A percentile compares a stretch with the other conserved stretches of the same genome.
Conservation (phyloP, 768 basidiomycete species). For the Suillus hirtellus region DNA sequence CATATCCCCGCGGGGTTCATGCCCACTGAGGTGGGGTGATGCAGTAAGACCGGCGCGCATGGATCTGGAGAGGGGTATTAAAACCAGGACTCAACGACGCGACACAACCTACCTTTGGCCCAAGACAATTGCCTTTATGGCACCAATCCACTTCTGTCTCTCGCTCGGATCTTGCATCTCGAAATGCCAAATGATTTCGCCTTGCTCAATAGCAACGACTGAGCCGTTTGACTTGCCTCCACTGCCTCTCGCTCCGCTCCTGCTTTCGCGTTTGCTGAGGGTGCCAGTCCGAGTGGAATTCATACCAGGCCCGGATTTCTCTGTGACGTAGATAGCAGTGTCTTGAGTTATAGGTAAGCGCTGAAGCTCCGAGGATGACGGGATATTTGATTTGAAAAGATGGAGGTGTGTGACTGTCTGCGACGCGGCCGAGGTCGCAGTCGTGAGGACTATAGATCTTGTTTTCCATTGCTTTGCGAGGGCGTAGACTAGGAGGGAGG, state of each 20-base stretch:
- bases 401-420: slow-evolving; percentile 56
- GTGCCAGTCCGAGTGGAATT: background rate
- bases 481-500: slow-evolving; percentile 70
- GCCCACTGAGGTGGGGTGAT: slow-evolving; percentile 40
- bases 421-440: slow-evolving; percentile 29
- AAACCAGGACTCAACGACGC: background rate
- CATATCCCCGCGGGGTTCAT: slow-evolving; percentile 77
- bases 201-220: slow-evolving; percentile 35
- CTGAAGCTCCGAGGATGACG: slow-evolving; percentile 71
- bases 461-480: slow-evolving; percentile 73
- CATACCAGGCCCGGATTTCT: background rate
- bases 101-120: slow-evolving; percentile 39
- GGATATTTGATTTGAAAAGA: slow-evolving; percentile 62
- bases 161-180: slow-evolving; percentile 62
- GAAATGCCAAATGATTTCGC: slow-evolving; percentile 66
- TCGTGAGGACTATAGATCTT: slow-evolving; percentile 61
- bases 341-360: slow-evolving; percentile 75
- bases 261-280: slow-evolving; percentile 10
- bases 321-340: slow-evolving; percentile 64
- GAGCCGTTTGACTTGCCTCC: slow-evolving; percentile 2
- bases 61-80: slow-evolving; percentile 43
- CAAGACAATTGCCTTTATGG: slow-evolving; percentile 71
- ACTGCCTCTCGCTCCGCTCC: background rate
- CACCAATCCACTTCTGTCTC: slow-evolving; percentile 74
- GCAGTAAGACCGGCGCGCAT: slow-evolving; percentile 66